A percentile compares a stretch with the other conserved stretches of the same genome.
These are phyloP conservation scores for Zopfia rhizophila DNA, from an alignment of 2,329 filamentous ascomycete species.

Conservation along the genomic window DNA sequence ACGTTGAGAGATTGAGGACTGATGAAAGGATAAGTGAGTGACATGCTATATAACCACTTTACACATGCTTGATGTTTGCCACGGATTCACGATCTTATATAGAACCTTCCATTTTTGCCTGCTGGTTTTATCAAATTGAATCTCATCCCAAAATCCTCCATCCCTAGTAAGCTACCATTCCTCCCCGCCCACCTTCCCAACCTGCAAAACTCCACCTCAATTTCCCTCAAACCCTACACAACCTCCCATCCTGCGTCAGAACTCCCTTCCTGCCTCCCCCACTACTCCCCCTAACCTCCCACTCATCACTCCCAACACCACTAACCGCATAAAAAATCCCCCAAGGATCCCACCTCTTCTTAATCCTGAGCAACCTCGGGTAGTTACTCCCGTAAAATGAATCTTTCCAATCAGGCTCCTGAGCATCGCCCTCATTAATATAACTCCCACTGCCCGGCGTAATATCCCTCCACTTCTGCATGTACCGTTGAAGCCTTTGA, in stretches of 20 bases:
- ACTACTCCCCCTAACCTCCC: conserved; percentile 31
- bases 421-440: conserved; percentile 42
- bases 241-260: conserved; percentile 36
- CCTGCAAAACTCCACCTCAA: background rate
- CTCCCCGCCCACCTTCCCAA: background rate
- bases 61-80: no score
- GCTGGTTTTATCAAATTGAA: no score
- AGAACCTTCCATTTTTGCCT: no score
- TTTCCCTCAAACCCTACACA: conserved; percentile 31
- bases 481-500: conserved; percentile 29
- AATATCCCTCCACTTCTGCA: conserved; percentile 37
- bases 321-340: conserved; percentile 40
- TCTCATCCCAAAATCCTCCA: no score
- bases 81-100: no score
- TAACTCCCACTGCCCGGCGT: conserved; percentile 34
- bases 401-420: conserved; percentile 35
- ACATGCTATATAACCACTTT: no score
- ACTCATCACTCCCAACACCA: conserved; percentile 36
- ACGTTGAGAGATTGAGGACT: no score
- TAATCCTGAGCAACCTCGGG: conserved; percentile 29
- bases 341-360: conserved; percentile 34
- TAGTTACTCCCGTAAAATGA: conserved; percentile 40
- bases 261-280: conserved; percentile 27
- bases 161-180: background rate
- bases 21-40: no score